phyloP scores from a whole-genome alignment of 768 basidiomycete species.

The Tephrocybe rancida region DNA sequence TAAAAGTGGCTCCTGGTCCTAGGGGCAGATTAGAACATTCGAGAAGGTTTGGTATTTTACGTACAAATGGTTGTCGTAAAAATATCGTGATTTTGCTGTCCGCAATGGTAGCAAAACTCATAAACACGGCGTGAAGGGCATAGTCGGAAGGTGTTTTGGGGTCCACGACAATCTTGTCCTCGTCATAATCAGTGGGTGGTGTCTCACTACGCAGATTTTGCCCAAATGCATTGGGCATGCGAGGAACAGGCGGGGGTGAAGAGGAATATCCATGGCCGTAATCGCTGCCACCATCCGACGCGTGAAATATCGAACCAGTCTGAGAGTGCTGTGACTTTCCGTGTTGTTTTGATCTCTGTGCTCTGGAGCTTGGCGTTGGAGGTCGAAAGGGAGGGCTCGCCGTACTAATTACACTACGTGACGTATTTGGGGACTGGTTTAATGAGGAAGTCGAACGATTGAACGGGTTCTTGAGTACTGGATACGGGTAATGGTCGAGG shows the following conservation, averaged over 20 bases:
- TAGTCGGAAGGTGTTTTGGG: conserved; percentile 87
- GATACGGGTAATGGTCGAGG: conserved; percentile 68
- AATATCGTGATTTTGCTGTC: conserved; percentile 82
- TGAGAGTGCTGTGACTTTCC: conserved; percentile 81
- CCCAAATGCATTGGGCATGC: conserved; percentile 66
- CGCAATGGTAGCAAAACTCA: conserved; percentile 78
- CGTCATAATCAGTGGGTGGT: conserved; percentile 57
- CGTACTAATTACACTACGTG: conserved; percentile 39
- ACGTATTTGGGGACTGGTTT: conserved; percentile 43
- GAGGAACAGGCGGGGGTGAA: conserved; percentile 80
- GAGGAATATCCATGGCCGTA: conserved; percentile 54
- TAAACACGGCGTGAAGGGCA: conserved; percentile 86
- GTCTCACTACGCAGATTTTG: conserved; percentile 52
- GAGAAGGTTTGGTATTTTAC: conserved; percentile 27
- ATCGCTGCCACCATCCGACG: conserved; percentile 75
- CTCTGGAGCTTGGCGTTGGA: conserved; percentile 56
- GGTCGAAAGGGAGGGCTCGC: conserved; percentile 61
- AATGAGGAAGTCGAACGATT: conserved; percentile 82
- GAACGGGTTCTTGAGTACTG: conserved; percentile 79
- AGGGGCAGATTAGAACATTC: conserved; percentile 2
- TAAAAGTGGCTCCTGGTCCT: conserved; percentile 69
- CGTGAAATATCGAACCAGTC: conserved; percentile 72
- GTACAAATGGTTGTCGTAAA: conserved; percentile 66
- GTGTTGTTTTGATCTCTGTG: conserved; percentile 55
- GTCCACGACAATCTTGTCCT: conserved; percentile 68